Evolutionary conservation across 2,329 filamentous ascomycete genomes (phyloP), one percentile per base, ranked within the genome.

Genomic region (Passalora sequoiae): DNA sequence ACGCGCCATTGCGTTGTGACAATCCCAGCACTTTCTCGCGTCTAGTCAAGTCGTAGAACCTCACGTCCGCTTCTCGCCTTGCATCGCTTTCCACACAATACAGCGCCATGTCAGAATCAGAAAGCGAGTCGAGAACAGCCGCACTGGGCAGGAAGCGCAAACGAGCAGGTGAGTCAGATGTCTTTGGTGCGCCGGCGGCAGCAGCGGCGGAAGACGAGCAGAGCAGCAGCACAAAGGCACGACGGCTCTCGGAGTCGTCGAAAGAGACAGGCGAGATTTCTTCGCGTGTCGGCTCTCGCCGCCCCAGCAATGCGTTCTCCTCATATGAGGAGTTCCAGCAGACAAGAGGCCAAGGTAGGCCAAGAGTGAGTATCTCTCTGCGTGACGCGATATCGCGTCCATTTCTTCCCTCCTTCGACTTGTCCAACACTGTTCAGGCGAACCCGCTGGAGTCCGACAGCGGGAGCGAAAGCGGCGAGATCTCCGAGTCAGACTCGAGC

Each of bases 101-200:
- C 15, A n/a, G 15, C 24, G 15, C 20, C 15, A 42, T 41, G 38
- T 46, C 43, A 20, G 43, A 32, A 17, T 41, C 38, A n/a, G 43
- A 41, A 17, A 20, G 29, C 17, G 43, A 46, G 9, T 46, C 43
- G 6, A 29, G 43, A 9, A 33, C 43, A 7, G 24, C 32, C 15
- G 38, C 43, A 15, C 36, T 46, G 6, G 43, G 43, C 7, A 25
- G 43, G 19, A 46, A 41, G 43, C 43, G 43, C 32, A 37, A 16
- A 12, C 20, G 33, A 25, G 24, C 24, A n/a, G 38, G 31, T 41
- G 31, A 42, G 31, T 30, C 19, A 17, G 19, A n/a, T 15, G 20
- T 16, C 12, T 29, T 20, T 40, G 19, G 36, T 29, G 25, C n/a
- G 16, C 16, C 27, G 24, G 21, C 10, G n/a, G 12, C 27, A 15